phyloP scores from a whole-genome alignment of 495 filamentous ascomycete species.

The Amniculicola lignicola region DNA sequence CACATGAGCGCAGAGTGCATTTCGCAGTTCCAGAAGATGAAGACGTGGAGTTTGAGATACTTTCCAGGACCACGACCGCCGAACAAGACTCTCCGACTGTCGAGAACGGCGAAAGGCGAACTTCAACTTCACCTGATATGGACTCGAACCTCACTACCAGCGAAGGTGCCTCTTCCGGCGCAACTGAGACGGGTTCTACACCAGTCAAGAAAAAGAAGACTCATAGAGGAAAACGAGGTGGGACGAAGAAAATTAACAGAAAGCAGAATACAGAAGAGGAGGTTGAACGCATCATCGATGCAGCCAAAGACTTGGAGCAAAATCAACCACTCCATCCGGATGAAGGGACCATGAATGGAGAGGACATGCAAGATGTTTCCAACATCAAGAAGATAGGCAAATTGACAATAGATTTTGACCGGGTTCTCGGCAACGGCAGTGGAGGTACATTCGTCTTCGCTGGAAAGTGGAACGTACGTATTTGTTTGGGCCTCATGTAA shows the following conservation, averaged over 20 bases:
- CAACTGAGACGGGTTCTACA: neutral
- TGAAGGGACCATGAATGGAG: conserved; percentile 26
- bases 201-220: conserved; percentile 68
- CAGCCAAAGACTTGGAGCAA: conserved; percentile 30
- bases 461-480: conserved; percentile 42
- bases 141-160: neutral
- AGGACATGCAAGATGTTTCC: conserved; percentile 29
- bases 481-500: neutral
- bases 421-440: conserved; percentile 43
- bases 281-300: conserved; percentile 41
- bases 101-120: conserved; percentile 10
- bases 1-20: neutral
- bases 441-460: conserved; percentile 45
- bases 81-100: conserved; percentile 13
- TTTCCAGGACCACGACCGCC: conserved; percentile 27
- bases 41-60: conserved; percentile 14
- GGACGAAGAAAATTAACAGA: conserved; percentile 60
- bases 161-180: neutral
- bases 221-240: conserved; percentile 78
- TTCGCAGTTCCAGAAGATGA: conserved; percentile 31
- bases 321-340: conserved; percentile 32
- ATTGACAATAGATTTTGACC: conserved; percentile 42
- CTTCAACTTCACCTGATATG: no score
- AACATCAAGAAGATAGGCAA: conserved; percentile 41
- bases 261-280: conserved; percentile 46